Conservation (phyloP, 805 yeast species). For the Debaryomyces tyrocola region DNA sequence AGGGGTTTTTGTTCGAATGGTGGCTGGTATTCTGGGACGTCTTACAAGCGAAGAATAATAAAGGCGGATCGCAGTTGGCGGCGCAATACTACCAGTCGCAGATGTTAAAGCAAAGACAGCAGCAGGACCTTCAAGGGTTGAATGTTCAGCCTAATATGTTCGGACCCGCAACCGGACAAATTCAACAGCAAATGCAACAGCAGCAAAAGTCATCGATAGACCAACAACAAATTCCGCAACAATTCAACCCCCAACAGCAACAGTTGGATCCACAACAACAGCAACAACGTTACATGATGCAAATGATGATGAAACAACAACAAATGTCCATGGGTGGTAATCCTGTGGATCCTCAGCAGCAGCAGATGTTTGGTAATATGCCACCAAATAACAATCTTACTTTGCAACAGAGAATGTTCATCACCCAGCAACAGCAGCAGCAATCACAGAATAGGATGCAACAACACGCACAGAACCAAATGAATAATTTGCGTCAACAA, state of each 20-base stretch:
- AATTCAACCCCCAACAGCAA: constrained; percentile 11
- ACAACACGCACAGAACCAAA: constrained; percentile 50
- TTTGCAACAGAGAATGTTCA: constrained; percentile 31
- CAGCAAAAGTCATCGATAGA: constrained; percentile 8
- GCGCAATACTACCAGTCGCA: constrained; percentile 71
- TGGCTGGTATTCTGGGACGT: constrained; percentile 97
- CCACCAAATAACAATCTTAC: constrained; percentile 14
- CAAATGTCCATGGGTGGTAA: constrained; percentile 9
- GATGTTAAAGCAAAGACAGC: constrained; percentile 58
- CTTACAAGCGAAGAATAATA: constrained; percentile 73
- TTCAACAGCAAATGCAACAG: constrained; percentile 17
- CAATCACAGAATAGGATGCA: constrained; percentile 33
- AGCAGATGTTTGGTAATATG: constrained; percentile 17
- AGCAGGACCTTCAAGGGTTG: constrained; percentile 48
- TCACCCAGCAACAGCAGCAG: constrained; percentile 20
- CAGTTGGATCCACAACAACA: constrained; percentile 8
- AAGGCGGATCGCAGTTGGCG: constrained; percentile 61
- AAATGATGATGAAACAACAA: constrained; percentile 16
- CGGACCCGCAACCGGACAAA: constrained; percentile 16
- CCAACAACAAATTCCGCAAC: constrained; percentile 9
- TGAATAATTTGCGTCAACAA: constrained; percentile 51
- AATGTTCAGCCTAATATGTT: constrained; percentile 23
- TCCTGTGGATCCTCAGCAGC: constrained; percentile 16
- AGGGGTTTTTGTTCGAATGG: constrained; percentile 89
- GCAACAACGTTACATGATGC: constrained; percentile 16